phyloP scores from a whole-genome alignment of 2,329 filamentous ascomycete genomes.

The Pseudocercospora eumusae region DNA sequence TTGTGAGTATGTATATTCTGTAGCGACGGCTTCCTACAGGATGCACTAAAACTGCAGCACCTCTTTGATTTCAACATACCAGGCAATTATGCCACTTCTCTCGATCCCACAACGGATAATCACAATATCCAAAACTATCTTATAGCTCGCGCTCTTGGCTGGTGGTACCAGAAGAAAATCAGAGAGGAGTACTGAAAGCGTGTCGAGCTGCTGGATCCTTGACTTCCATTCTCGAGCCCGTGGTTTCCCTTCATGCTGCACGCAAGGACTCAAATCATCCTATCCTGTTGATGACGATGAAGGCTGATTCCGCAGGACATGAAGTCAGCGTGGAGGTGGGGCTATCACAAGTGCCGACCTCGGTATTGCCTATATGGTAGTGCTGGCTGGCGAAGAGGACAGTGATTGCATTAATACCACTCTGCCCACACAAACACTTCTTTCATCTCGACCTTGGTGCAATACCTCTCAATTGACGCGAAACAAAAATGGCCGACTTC shows the following conservation, averaged over 20 bases:
- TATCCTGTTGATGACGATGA: neutral
- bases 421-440: neutral
- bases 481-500: conserved; percentile 26
- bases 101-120: neutral
- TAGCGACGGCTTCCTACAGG: neutral
- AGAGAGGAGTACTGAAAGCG: conserved; percentile 11
- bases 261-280: neutral
- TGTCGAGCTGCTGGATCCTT: conserved; percentile 11
- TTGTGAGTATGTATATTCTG: neutral
- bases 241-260: neutral
- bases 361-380: neutral
- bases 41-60: neutral
- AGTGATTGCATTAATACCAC: neutral
- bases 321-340: neutral
- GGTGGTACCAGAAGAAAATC: conserved; percentile 15
- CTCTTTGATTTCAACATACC: neutral
- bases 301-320: neutral
- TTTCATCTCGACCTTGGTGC: neutral
- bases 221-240: neutral
- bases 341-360: neutral
- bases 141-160: neutral
- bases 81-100: neutral
- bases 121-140: neutral
- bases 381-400: neutral
- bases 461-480: neutral